A percentile compares a stretch with the other conserved stretches of the same genome.
Conservation (phyloP, 2,329 filamentous ascomycete species). For the Purpureocillium takamizusanense region DNA sequence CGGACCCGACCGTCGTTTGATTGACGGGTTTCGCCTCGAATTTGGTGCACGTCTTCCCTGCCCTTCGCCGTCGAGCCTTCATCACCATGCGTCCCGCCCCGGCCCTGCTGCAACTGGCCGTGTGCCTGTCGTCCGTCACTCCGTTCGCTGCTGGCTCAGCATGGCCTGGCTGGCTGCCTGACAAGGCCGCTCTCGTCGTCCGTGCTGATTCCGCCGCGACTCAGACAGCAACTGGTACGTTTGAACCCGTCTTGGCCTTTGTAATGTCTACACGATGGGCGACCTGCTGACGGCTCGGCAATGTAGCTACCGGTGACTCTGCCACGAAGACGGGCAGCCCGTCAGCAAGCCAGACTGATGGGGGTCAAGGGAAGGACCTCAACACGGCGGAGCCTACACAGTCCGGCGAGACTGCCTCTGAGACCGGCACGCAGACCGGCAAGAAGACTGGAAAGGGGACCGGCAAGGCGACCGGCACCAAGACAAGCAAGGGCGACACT, state of each 20-base stretch:
- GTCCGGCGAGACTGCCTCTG: neutral
- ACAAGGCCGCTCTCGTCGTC: conserved; percentile 42
- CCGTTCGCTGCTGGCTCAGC: conserved; percentile 41
- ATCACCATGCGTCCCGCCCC: conserved; percentile 36
- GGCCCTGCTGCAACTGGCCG: conserved; percentile 36
- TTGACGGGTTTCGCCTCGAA: neutral
- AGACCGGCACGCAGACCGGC: neutral
- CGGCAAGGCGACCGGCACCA: conserved; percentile 14
- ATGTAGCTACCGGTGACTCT: neutral
- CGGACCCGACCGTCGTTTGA: no score
- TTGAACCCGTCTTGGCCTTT: neutral
- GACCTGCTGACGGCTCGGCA: conserved; percentile 1
- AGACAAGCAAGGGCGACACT: conserved; percentile 14
- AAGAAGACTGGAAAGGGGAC: conserved; percentile 13
- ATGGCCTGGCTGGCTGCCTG: conserved; percentile 48
- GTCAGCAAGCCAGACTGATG: conserved; percentile 7
- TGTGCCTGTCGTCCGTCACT: conserved; percentile 41
- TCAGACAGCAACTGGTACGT: conserved; percentile 7
- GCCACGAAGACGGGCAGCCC: neutral
- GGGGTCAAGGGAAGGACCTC: conserved; percentile 21
- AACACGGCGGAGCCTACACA: conserved; percentile 27
- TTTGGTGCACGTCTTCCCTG: neutral
- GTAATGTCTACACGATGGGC: neutral
- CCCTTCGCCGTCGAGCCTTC: neutral
- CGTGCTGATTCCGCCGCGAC: conserved; percentile 28